Conservation (phyloP, 2,329 filamentous ascomycete genomes). For the Passalora sequoiae region DNA sequence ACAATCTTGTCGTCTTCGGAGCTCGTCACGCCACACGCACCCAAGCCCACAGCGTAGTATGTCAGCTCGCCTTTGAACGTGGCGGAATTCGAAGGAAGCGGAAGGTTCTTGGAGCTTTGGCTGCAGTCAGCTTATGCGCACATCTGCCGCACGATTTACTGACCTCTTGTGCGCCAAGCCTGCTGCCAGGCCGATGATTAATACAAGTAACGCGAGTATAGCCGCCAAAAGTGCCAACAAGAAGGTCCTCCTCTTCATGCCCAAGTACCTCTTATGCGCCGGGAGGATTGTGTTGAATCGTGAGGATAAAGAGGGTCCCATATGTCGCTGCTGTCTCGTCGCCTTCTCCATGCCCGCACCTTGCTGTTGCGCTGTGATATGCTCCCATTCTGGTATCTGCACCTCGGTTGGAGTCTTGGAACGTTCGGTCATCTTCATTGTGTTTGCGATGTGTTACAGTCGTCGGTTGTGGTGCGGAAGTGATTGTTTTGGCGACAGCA, state of each 20-base stretch:
- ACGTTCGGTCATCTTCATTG: constrained; percentile 1
- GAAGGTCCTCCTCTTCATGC: constrained; percentile 37
- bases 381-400: constrained; percentile 23
- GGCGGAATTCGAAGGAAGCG: constrained; percentile 48
- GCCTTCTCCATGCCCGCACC: neutral
- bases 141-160: neutral
- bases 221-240: constrained; percentile 33
- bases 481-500: too few relatives aligned
- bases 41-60: constrained; percentile 62
- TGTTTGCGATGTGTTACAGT: neutral
- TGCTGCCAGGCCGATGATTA: constrained; percentile 42
- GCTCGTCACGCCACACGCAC: constrained; percentile 62
- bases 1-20: constrained; percentile 55
- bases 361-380: constrained; percentile 15
- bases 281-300: constrained; percentile 36
- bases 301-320: neutral
- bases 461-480: too few relatives aligned
- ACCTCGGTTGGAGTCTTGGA: constrained; percentile 9
- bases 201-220: constrained; percentile 34
- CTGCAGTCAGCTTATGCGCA: neutral
- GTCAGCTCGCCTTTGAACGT: constrained; percentile 61
- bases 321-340: neutral
- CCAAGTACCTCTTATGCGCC: constrained; percentile 37
- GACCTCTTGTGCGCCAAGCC: constrained; percentile 26
- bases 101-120: constrained; percentile 40